A percentile compares a stretch with the other conserved stretches of the same genome.
phyloP scores from a whole-genome alignment of 2,329 filamentous ascomycete genomes.

The Penicillium brasilianum region DNA sequence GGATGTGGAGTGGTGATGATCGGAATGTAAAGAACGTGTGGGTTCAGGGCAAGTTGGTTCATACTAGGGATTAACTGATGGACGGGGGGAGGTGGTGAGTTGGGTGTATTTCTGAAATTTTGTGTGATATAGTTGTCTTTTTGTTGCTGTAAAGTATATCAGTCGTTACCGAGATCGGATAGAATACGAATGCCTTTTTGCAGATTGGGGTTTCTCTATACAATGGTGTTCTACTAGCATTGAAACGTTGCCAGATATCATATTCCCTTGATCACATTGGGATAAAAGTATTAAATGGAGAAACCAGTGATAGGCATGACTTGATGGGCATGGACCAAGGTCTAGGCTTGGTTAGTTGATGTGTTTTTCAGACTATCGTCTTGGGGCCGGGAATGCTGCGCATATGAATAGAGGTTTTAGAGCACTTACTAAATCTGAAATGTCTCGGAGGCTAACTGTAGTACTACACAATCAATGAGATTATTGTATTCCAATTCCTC shows the following conservation, averaged over 20 bases:
- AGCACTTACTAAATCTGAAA: too few species aligned
- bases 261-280: too few species aligned
- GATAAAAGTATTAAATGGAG: too few species aligned
- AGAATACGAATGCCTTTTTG: background rate
- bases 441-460: too few species aligned
- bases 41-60: conserved; percentile 84
- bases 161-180: background rate
- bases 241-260: background rate
- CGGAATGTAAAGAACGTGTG: conserved; percentile 87
- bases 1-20: conserved; percentile 93
- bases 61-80: conserved; percentile 46
- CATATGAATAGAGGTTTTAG: too few species aligned
- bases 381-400: too few species aligned
- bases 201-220: background rate
- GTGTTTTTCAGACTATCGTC: too few species aligned
- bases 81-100: background rate
- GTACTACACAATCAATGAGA: too few species aligned
- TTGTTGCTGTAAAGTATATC: background rate
- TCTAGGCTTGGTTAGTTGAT: too few species aligned
- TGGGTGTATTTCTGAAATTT: background rate
- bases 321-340: too few species aligned
- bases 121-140: background rate
- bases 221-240: background rate
- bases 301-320: too few species aligned
- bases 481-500: too few species aligned